phyloP scores from a whole-genome alignment of 139 green algal species.

The Chlamydomonas eustigma region DNA sequence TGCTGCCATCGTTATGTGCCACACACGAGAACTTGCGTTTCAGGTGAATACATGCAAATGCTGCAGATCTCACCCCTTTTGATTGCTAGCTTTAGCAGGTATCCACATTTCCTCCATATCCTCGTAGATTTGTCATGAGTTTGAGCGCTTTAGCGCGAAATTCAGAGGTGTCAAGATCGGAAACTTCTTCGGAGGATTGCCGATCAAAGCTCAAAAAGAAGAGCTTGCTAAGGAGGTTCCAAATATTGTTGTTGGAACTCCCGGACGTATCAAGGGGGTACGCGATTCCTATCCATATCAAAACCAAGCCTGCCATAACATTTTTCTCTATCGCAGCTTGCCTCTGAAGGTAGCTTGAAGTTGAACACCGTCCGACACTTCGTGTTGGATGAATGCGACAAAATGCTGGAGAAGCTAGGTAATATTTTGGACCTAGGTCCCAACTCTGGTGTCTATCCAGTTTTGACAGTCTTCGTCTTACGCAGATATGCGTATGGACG shows the following conservation, averaged over 20 bases:
- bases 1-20: slow-evolving; percentile 87
- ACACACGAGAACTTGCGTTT: slow-evolving; percentile 98
- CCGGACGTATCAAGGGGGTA: slow-evolving; percentile 91
- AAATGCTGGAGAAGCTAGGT: slow-evolving; percentile 94
- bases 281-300: background rate
- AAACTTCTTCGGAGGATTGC: slow-evolving; percentile 94
- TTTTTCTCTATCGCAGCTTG: slow-evolving; percentile 56
- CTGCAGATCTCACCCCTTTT: too few relatives aligned
- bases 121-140: slow-evolving; percentile 95
- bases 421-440: slow-evolving; percentile 18
- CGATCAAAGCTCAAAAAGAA: slow-evolving; percentile 70
- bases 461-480: background rate
- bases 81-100: background rate
- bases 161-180: slow-evolving; percentile 81
- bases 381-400: slow-evolving; percentile 99
- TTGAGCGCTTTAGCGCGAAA: slow-evolving; percentile 89
- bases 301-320: background rate
- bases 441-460: too few relatives aligned
- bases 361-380: slow-evolving; percentile 90
- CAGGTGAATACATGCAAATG: too few relatives aligned
- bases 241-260: slow-evolving; percentile 93
- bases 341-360: slow-evolving; percentile 72
- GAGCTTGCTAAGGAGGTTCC: slow-evolving; percentile 79
- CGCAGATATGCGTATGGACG: slow-evolving; percentile 94
- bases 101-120: too few relatives aligned